Percentiles rank a stretch among this genome's conserved stretches.
These are phyloP conservation scores for Kazachstania africana DNA, from an alignment of 805 yeast species.

Conservation along the genomic window DNA sequence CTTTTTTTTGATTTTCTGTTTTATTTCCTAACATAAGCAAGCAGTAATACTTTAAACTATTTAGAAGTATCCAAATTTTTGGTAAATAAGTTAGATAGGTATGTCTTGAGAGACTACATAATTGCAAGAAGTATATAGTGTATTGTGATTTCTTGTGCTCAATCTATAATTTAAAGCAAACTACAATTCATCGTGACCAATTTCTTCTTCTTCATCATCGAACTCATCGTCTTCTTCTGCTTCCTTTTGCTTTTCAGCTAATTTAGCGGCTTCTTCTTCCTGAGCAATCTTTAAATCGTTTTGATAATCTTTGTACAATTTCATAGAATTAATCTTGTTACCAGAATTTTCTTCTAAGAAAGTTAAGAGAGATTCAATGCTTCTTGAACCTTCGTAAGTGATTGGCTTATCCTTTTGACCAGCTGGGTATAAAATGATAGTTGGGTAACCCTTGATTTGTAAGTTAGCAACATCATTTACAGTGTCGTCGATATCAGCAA, in stretches of 20 bases:
- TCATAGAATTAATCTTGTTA: conserved; percentile 44
- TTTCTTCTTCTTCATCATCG: conserved; percentile 10
- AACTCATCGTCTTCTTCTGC: conserved; percentile 11
- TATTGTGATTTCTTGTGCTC: too few relatives aligned
- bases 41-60: too few relatives aligned
- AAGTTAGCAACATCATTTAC: conserved; percentile 70
- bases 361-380: conserved; percentile 53
- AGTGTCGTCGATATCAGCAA: conserved; percentile 88
- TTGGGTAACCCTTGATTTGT: conserved; percentile 84
- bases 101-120: too few relatives aligned
- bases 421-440: conserved; percentile 84
- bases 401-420: conserved; percentile 59
- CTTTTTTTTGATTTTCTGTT: too few relatives aligned
- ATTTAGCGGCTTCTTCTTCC: conserved; percentile 9
- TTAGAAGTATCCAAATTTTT: too few relatives aligned
- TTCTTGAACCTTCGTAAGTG: conserved; percentile 59
- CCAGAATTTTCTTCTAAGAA: conserved; percentile 66
- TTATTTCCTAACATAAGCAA: too few relatives aligned
- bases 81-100: too few relatives aligned
- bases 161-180: too few relatives aligned
- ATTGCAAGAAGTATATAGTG: too few relatives aligned
- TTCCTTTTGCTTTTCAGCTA: conserved; percentile 10
- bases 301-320: conserved; percentile 18
- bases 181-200: conserved; percentile 27
- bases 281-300: neutral